phyloP scores from a whole-genome alignment of 768 basidiomycete species.

The Boletus speciosus region DNA sequence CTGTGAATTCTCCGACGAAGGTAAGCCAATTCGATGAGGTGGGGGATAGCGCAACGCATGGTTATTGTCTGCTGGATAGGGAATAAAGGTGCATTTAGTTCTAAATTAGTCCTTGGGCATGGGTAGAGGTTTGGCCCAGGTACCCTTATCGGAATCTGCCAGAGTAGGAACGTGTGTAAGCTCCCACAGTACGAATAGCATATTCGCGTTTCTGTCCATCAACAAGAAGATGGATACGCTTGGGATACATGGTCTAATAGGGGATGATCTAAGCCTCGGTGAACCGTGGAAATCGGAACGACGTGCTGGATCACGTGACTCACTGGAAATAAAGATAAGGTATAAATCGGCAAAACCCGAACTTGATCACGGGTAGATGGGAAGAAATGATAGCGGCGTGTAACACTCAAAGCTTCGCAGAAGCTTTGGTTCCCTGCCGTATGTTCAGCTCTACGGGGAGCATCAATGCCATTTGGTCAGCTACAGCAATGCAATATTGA shows the following conservation, averaged over 20 bases:
- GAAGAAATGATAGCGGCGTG: neutral
- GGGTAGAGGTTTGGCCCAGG: neutral
- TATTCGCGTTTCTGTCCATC: neutral
- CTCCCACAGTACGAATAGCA: slow-evolving; percentile 4
- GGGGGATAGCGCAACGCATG: neutral
- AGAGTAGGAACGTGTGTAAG: neutral
- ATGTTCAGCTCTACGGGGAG: slow-evolving; percentile 33
- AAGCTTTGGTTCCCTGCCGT: slow-evolving; percentile 15
- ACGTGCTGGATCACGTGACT: neutral
- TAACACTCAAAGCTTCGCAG: slow-evolving; percentile 22
- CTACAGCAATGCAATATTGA: slow-evolving; percentile 60
- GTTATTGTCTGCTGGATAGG: neutral
- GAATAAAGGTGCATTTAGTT: neutral
- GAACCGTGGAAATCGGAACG: neutral
- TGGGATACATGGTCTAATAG: neutral
- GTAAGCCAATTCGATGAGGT: neutral
- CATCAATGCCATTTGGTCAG: slow-evolving; percentile 58
- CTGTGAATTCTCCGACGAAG: neutral
- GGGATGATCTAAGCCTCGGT: neutral
- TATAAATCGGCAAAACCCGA: neutral
- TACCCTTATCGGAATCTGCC: neutral
- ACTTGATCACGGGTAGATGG: neutral
- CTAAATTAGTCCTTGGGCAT: neutral
- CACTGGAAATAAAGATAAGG: neutral
- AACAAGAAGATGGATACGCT: neutral